Conservation (phyloP, 192 early-diverging fungal genomes). For the Coemansia sp. region DNA sequence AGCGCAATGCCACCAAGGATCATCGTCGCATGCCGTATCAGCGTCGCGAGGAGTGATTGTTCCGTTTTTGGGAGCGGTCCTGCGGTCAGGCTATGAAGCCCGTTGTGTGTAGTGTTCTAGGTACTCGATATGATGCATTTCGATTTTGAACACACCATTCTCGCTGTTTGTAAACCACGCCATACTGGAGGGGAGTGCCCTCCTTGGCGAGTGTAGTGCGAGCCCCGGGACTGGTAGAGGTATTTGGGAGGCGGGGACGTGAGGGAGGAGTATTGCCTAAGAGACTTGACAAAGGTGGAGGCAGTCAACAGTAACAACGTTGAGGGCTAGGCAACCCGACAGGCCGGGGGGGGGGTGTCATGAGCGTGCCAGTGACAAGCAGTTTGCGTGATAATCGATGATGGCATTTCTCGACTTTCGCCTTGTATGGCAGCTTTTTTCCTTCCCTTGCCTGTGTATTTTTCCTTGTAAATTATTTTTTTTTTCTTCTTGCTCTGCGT, state of each 20-base stretch:
- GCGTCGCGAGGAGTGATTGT: conserved; percentile 38
- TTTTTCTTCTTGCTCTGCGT: neutral
- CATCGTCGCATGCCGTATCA: conserved; percentile 64
- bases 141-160: neutral
- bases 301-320: neutral
- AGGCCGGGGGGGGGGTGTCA: neutral
- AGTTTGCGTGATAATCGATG: neutral
- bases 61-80: neutral
- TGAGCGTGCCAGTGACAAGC: neutral
- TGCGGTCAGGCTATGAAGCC: neutral
- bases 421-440: neutral
- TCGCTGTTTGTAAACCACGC: neutral
- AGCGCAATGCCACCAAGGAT: conserved; percentile 89
- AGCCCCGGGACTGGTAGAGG: neutral
- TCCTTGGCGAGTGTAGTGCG: neutral
- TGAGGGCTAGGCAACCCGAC: neutral
- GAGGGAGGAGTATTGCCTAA: neutral
- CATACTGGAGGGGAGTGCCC: neutral
- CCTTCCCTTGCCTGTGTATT: conserved; percentile 1
- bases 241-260: neutral
- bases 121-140: neutral
- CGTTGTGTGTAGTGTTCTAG: neutral
- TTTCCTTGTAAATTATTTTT: conserved; percentile 1
- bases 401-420: neutral
- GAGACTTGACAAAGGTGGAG: too few relatives aligned